These are phyloP conservation scores for Volvox reticuliferus DNA, from an alignment of 139 green algal species.

Conservation along the genomic window DNA sequence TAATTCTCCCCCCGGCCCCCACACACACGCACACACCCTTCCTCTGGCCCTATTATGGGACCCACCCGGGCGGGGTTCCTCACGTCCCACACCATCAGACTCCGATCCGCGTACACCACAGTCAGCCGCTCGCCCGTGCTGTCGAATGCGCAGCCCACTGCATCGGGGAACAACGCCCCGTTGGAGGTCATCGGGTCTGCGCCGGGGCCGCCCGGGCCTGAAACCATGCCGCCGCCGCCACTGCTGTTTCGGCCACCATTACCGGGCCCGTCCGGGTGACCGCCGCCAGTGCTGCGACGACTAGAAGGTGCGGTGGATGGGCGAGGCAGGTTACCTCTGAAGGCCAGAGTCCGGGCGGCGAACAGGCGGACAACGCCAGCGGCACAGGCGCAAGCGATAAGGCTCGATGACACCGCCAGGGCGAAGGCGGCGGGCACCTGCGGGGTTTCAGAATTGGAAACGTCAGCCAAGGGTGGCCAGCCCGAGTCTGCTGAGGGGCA, in stretches of 20 bases:
- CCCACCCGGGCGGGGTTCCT: conserved; percentile 38
- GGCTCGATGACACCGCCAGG: conserved; percentile 48
- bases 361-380: conserved; percentile 69
- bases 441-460: not conserved
- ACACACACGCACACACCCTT: no score
- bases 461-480: not conserved
- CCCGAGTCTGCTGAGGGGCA: no score
- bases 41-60: not conserved
- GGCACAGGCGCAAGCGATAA: conserved; percentile 63
- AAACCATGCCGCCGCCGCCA: not conserved
- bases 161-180: conserved; percentile 56
- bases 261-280: not conserved
- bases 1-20: no score
- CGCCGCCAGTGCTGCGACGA: not conserved
- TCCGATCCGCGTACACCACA: conserved; percentile 65
- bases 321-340: conserved; percentile 53
- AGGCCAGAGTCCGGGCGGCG: conserved; percentile 47
- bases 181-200: not conserved
- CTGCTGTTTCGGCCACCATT: not conserved
- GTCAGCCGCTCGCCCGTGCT: conserved; percentile 47
- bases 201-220: not conserved
- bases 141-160: conserved; percentile 54
- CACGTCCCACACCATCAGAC: conserved; percentile 65
- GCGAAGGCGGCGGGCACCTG: conserved; percentile 57
- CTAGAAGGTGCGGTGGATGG: not conserved